Conservation (phyloP, 2,329 filamentous ascomycete species). For the Penicillium capsulatum region DNA sequence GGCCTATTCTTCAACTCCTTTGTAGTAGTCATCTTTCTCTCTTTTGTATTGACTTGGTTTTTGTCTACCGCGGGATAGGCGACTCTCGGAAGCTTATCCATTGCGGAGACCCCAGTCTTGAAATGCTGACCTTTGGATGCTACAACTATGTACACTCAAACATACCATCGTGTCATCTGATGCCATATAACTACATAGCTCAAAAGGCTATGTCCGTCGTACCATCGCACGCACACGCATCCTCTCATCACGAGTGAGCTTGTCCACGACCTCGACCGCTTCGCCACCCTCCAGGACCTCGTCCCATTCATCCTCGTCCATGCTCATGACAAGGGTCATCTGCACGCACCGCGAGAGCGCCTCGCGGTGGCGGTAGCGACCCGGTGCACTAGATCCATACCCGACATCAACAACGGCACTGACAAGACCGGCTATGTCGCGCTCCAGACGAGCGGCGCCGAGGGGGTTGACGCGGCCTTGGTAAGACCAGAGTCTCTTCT, state of each 20-base stretch:
- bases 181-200: too few relatives aligned
- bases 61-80: too few relatives aligned
- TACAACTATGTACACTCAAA: too few relatives aligned
- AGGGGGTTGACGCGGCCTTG: constrained; percentile 74
- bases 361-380: constrained; percentile 71
- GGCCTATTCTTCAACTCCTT: too few relatives aligned
- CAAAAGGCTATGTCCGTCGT: constrained; percentile 9
- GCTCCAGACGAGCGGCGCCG: constrained; percentile 76
- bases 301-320: constrained; percentile 96
- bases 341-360: constrained; percentile 71
- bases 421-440: constrained; percentile 75
- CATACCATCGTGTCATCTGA: too few relatives aligned
- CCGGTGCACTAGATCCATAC: constrained; percentile 29
- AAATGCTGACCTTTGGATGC: too few relatives aligned
- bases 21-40: too few relatives aligned
- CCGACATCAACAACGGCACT: constrained; percentile 41
- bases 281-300: constrained; percentile 57
- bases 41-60: too few relatives aligned
- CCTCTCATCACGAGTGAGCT: constrained; percentile 69
- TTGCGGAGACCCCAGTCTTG: too few relatives aligned
- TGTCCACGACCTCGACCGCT: constrained; percentile 54
- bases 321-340: constrained; percentile 80
- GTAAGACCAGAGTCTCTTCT: constrained; percentile 81
- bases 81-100: too few relatives aligned
- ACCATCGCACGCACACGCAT: constrained; percentile 67